Evolutionary conservation across 164 flowering plant species (phyloP), one percentile per base, ranked within the genome.

Genomic region (Magnolia changhungtana): DNA sequence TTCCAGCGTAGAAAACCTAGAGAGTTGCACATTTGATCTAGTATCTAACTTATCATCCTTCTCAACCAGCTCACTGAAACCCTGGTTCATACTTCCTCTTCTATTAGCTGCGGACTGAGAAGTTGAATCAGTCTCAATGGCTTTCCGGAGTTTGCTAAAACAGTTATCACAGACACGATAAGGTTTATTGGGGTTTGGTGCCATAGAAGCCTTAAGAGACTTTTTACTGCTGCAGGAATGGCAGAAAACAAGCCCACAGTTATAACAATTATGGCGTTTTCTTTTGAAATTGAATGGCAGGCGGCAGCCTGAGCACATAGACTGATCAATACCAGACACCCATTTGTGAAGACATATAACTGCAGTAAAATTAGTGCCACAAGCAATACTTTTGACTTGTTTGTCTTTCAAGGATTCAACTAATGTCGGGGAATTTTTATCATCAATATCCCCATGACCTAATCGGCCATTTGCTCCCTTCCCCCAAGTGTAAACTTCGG

Each of bases 401-500:
- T 96, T 96, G 82, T 96, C 99, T 81, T 91, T 96, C 77, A 96
- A 82, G 71, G 97, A 94, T 83, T 94, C 99, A 27, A 94, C 92
- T 75, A 93, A 77, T 45, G 93, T 81, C 63, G 99, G 99, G 50
- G 85, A 77, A 76, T 86, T 89, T 79, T 84, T 87, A 85, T 96
- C 99, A 82, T 92, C 98, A 52, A 81, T 83, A 83, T 94, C 98
- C 37, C 98, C 98, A 82, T 96, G 99, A 78, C 99, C 99, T 72
- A 94, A 78, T 66, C 96, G 86, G 65, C 99, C 99, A 86, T 96
- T 96, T 74, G 96, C 93, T 74, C 99, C 99, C 75, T 96, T 96
- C 0, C 99, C 99, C 99, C 99, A 96, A 66, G 96, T 92, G 81
- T 94, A 96, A 79, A 96, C 99, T 90, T 96, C 99, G 61, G 94